Evolutionary conservation across 2,329 filamentous ascomycete species (phyloP).

Genomic region (Arthrobotrys entomopaga): DNA sequence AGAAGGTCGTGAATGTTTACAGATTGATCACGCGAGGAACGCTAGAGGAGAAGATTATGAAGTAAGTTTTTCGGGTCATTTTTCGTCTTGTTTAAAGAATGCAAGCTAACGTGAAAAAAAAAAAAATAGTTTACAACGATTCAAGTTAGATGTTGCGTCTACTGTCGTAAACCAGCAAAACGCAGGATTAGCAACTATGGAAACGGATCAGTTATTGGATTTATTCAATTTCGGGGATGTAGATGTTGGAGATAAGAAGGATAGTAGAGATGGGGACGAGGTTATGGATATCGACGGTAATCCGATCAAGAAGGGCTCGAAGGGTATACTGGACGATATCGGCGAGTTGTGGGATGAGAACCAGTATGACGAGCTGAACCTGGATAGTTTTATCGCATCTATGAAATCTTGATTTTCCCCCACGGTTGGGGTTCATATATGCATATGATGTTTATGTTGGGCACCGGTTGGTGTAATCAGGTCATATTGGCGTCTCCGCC

Average conservation of each 20-base stretch:
- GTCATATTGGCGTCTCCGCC: not conserved
- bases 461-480: not conserved
- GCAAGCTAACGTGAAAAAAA: constrained; percentile 11
- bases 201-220: constrained; percentile 97
- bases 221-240: constrained; percentile 90
- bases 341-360: constrained; percentile 97
- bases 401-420: constrained; percentile 71
- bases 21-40: constrained; percentile 95
- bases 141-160: constrained; percentile 98
- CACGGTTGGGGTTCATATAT: not conserved
- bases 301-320: constrained; percentile 92
- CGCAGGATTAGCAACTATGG: constrained; percentile 92
- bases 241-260: constrained; percentile 70
- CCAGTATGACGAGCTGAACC: constrained; percentile 97
- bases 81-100: not conserved
- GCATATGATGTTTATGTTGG: not conserved
- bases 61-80: constrained; percentile 64
- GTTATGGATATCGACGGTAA: constrained; percentile 95
- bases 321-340: constrained; percentile 92
- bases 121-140: constrained; percentile 81
- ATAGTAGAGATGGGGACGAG: constrained; percentile 74
- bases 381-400: constrained; percentile 92
- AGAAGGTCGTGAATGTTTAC: constrained; percentile 99
- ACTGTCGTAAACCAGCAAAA: constrained; percentile 99
- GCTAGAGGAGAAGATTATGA: constrained; percentile 96